Percentiles rank a stretch among this genome's conserved stretches.
Conservation (phyloP, 2,329 filamentous ascomycete genomes). For the Drechslerella stenobrocha region DNA sequence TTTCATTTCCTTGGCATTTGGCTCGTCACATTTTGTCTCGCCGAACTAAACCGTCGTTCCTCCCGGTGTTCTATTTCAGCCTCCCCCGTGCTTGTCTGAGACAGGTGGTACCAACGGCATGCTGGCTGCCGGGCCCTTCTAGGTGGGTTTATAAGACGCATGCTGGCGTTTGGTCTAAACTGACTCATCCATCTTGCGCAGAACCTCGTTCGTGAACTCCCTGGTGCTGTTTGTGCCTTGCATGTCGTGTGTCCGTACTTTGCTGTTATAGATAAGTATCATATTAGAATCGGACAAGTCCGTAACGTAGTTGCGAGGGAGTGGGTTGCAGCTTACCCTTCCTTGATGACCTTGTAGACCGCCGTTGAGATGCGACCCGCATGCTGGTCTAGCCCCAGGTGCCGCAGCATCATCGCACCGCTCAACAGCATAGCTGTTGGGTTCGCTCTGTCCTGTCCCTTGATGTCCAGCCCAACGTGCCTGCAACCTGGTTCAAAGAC, state of each 20-base stretch:
- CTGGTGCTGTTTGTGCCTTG: constrained; percentile 85
- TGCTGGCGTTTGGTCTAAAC: constrained; percentile 27
- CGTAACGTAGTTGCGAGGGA: not conserved
- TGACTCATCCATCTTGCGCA: constrained; percentile 81
- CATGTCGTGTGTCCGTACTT: constrained; percentile 92
- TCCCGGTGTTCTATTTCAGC: no score
- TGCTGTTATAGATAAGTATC: constrained; percentile 63
- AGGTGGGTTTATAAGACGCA: no score
- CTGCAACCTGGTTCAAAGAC: constrained; percentile 99
- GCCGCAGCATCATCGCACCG: constrained; percentile 93
- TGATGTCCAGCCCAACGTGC: constrained; percentile 98
- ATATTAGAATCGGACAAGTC: constrained; percentile 50
- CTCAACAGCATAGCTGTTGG: constrained; percentile 93
- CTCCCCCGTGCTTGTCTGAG: no score
- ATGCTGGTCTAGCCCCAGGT: constrained; percentile 95
- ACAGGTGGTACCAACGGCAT: no score
- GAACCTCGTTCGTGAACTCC: constrained; percentile 90
- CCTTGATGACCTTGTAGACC: constrained; percentile 77
- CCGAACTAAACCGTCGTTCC: no score
- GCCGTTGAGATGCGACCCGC: constrained; percentile 71
- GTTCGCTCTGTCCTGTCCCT: constrained; percentile 99
- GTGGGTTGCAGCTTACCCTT: constrained; percentile 68
- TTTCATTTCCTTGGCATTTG: no score
- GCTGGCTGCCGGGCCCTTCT: no score
- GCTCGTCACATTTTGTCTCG: no score